These are phyloP conservation scores for Aspergillus alliaceus DNA, from an alignment of 2,329 filamentous ascomycete genomes.

Conservation along the genomic window DNA sequence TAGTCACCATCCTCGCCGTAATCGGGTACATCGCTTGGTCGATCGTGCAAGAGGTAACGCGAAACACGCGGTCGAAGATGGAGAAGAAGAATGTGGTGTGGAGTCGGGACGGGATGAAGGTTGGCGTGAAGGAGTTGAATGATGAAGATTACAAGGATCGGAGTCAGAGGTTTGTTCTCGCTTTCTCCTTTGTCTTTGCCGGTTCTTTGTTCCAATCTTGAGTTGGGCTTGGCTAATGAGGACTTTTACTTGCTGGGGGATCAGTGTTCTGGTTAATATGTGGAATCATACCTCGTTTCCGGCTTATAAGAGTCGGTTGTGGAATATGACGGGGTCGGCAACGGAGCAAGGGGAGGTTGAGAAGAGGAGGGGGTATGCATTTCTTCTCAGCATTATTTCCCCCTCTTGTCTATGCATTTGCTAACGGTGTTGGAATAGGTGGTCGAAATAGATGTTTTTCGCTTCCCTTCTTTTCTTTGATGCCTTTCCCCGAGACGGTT, in stretches of 20 bases:
- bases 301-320: conserved; percentile 46
- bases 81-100: conserved; percentile 64
- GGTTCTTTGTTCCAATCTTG: not conserved
- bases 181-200: not conserved
- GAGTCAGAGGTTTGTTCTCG: conserved; percentile 52
- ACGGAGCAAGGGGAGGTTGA: conserved; percentile 18
- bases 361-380: conserved; percentile 27
- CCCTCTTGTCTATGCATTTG: not conserved
- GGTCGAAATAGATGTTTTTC: not conserved
- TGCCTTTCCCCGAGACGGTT: not conserved
- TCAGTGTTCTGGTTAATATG: conserved; percentile 49
- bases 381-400: conserved; percentile 2
- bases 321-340: conserved; percentile 33
- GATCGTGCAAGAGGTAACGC: conserved; percentile 59
- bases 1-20: conserved; percentile 52
- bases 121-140: conserved; percentile 59
- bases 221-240: too few relatives aligned
- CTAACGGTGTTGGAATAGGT: not conserved
- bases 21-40: conserved; percentile 59
- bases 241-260: too few relatives aligned
- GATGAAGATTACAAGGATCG: conserved; percentile 60
- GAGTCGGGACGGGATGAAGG: conserved; percentile 61
- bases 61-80: conserved; percentile 60
- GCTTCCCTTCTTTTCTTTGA: not conserved
- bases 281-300: conserved; percentile 51